These are phyloP conservation scores for Candida peoriensis DNA, from an alignment of 805 yeast genomes.

Conservation along the genomic window DNA sequence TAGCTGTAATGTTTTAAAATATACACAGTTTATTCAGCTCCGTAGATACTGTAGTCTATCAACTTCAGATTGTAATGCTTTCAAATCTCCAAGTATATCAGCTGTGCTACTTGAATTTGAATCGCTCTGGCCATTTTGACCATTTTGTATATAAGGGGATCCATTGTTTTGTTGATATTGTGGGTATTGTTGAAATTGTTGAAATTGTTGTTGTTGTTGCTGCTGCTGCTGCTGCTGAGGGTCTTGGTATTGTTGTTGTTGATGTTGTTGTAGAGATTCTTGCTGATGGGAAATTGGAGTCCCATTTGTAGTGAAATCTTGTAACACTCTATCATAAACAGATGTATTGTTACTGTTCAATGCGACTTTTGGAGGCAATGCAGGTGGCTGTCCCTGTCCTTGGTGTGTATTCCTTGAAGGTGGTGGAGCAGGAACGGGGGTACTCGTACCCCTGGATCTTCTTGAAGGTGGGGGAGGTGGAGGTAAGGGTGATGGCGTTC, in stretches of 20 bases:
- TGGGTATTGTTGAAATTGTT: slow-evolving; percentile 10
- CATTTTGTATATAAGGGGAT: slow-evolving; percentile 13
- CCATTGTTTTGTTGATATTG: slow-evolving; percentile 17
- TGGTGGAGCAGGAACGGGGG: slow-evolving; percentile 18
- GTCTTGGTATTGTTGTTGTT: neutral
- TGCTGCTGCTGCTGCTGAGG: neutral
- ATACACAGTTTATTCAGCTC: too few relatives aligned
- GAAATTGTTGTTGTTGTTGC: neutral
- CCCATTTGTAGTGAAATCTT: slow-evolving; percentile 9
- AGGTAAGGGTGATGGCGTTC: slow-evolving; percentile 24
- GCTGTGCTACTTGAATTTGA: slow-evolving; percentile 21
- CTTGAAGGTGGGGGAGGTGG: slow-evolving; percentile 36
- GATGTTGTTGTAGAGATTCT: neutral
- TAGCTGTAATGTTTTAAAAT: too few relatives aligned
- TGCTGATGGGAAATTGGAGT: slow-evolving; percentile 1
- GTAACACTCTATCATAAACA: slow-evolving; percentile 11
- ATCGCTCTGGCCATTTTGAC: neutral
- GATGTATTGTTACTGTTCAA: slow-evolving; percentile 3
- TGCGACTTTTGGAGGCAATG: slow-evolving; percentile 20
- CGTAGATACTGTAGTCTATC: slow-evolving; percentile 38
- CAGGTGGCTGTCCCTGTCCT: slow-evolving; percentile 14
- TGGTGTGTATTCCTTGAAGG: slow-evolving; percentile 7
- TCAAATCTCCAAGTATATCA: slow-evolving; percentile 58
- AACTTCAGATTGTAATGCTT: slow-evolving; percentile 66
- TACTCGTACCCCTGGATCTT: slow-evolving; percentile 27